Evolutionary conservation across 1,139 yeast species (phyloP), one percentile per base, ranked within the genome.

Genomic region (Taphrina populina): DNA sequence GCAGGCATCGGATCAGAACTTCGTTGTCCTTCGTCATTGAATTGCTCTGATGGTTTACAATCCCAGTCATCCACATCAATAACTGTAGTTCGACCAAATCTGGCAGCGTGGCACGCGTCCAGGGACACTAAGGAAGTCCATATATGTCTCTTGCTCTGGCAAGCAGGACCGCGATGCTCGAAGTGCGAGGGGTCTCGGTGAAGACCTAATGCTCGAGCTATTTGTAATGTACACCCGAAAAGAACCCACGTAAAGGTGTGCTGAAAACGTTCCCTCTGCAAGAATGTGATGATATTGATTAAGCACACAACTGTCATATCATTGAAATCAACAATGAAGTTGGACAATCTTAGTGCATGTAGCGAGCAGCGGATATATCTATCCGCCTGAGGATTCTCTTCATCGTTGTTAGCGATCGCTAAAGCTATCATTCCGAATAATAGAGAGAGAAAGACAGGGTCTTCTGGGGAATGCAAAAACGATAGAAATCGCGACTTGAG

Each of bases 121-220:
- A 26, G 45, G 4, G 45, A 26, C 23, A 40, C 23, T 13, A 40
- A 17, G 24, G 45, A 32, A 6, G 34, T 27, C 45, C 45, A 40
- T 20, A 40, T 13, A 13, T 40, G 45, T 21, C 45, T n/a, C 11
- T 34, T 40, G 20, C 34, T 40, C 34, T 40, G 45, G 11, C 45
- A 40, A 10, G 13, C 45, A 32, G 24, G 34, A 5, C 45, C 45
- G 2, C 34, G 24, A 24, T 26, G 24, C n/a, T 34, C 34, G 15
- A 40, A 40, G 13, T 40, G 45, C 21, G 45, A 26, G 21, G 45
- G 45, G 15, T 40, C 45, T 4, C 45, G 45, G 17, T 40, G 45
- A 23, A 40, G 34, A 17, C 45, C 45, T 2, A 40, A 34, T 5
- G 45, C 45, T 2, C 45, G 32, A 7, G 45, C 45, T 4, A 40